A percentile compares a stretch with the other conserved stretches of the same genome.
These are phyloP conservation scores for Reticulascus tulasneorum DNA, from an alignment of 2,329 filamentous ascomycete species.

Conservation along the genomic window DNA sequence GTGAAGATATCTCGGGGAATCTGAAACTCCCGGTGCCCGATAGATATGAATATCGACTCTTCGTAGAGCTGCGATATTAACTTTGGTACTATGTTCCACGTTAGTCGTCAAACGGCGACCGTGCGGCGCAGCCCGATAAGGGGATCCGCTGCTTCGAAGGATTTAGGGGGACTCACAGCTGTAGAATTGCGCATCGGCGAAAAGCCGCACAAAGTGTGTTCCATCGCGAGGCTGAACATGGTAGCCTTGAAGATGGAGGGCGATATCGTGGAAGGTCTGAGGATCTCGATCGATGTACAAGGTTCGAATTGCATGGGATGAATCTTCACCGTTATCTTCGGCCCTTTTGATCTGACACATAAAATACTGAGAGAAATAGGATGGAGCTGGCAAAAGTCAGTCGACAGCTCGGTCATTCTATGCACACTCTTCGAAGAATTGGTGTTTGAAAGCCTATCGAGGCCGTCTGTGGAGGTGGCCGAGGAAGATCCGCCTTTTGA, in stretches of 20 bases:
- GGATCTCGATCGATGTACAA: slow-evolving; percentile 95
- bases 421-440: no score
- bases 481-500: background rate
- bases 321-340: slow-evolving; percentile 53
- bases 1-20: slow-evolving; percentile 86
- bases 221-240: slow-evolving; percentile 78
- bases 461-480: background rate
- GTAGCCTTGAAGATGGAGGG: slow-evolving; percentile 87
- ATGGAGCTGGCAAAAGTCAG: slow-evolving; percentile 61
- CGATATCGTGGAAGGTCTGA: slow-evolving; percentile 82
- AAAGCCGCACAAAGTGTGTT: slow-evolving; percentile 84
- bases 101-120: slow-evolving; percentile 1
- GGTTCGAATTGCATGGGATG: slow-evolving; percentile 58
- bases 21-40: slow-evolving; percentile 82
- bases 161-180: slow-evolving; percentile 51
- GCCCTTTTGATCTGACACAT: slow-evolving; percentile 70
- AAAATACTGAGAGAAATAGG: slow-evolving; percentile 95
- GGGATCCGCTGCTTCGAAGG: no score
- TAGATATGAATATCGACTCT: slow-evolving; percentile 86
- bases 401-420: no score
- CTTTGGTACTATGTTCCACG: slow-evolving; percentile 62
- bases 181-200: slow-evolving; percentile 95
- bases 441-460: background rate
- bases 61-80: slow-evolving; percentile 89
- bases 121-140: slow-evolving; percentile 1